phyloP scores from a whole-genome alignment of 2,329 filamentous ascomycete genomes.

The Colletotrichum echinochloae region DNA sequence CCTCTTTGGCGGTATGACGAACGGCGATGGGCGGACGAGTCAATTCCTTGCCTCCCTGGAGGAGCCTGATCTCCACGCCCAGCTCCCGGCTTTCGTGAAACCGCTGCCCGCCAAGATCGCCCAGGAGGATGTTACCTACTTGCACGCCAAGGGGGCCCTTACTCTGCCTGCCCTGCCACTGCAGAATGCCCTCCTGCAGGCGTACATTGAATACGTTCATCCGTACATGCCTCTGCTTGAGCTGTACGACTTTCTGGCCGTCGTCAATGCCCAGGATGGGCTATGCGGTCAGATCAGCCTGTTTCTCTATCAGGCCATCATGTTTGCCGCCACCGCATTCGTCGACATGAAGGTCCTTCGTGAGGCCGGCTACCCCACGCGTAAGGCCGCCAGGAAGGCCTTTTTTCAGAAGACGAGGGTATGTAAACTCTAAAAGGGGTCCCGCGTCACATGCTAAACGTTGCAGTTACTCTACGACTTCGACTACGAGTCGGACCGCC shows the following conservation, averaged over 20 bases:
- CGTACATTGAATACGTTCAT: conserved; percentile 90
- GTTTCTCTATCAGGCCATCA: conserved; percentile 91
- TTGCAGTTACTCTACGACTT: conserved; percentile 87
- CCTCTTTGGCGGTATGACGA: conserved; percentile 47
- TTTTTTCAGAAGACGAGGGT: conserved; percentile 92
- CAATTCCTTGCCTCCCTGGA: conserved; percentile 62
- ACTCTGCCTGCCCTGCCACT: conserved; percentile 77
- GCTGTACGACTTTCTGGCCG: conserved; percentile 68
- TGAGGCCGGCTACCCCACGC: conserved; percentile 79
- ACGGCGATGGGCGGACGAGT: conserved; percentile 52
- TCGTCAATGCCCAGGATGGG: conserved; percentile 76
- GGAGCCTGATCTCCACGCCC: conserved; percentile 57
- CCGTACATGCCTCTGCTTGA: conserved; percentile 93
- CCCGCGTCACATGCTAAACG: conserved; percentile 45
- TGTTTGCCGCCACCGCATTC: conserved; percentile 93
- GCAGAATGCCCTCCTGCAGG: conserved; percentile 83
- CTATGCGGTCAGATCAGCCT: conserved; percentile 80
- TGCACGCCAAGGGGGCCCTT: conserved; percentile 86
- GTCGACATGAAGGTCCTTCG: conserved; percentile 83
- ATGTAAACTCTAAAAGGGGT: conserved; percentile 52
- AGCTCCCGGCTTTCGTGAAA: conserved; percentile 78
- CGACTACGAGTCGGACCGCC: conserved; percentile 91
- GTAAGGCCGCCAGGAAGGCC: conserved; percentile 85
- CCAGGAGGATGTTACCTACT: conserved; percentile 84
- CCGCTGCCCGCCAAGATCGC: conserved; percentile 82